Conservation (phyloP, 2,329 filamentous ascomycete species). For the Alternaria novae-zelandiae region DNA sequence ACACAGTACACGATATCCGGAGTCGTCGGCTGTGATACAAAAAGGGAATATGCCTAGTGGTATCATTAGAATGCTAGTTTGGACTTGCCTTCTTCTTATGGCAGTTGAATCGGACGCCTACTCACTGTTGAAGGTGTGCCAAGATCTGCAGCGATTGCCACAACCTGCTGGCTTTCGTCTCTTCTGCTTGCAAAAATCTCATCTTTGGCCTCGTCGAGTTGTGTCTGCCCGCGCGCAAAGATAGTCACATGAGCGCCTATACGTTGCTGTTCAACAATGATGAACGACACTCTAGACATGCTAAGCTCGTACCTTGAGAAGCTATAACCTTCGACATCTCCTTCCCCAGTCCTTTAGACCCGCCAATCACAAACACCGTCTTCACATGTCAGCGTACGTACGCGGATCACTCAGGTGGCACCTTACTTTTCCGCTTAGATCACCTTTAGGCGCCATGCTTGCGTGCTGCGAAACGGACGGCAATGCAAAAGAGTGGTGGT, state of each 20-base stretch:
- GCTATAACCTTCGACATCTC: background rate
- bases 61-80: background rate
- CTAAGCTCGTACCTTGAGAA: background rate
- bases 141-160: background rate
- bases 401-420: background rate
- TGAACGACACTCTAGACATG: background rate
- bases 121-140: background rate
- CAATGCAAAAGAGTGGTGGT: background rate
- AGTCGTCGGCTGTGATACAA: background rate
- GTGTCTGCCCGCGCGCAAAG: background rate
- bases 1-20: background rate
- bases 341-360: background rate
- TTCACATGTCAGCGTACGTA: background rate
- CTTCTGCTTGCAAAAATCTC: background rate
- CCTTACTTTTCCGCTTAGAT: background rate
- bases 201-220: background rate
- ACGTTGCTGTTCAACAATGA: background rate
- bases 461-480: background rate
- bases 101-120: background rate
- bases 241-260: background rate
- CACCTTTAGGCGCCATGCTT: background rate
- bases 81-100: background rate
- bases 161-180: background rate
- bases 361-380: background rate
- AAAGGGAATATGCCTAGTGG: background rate